Conservation (phyloP, 1,284 basidiomycete genomes). For the Golubevia pallescens region DNA sequence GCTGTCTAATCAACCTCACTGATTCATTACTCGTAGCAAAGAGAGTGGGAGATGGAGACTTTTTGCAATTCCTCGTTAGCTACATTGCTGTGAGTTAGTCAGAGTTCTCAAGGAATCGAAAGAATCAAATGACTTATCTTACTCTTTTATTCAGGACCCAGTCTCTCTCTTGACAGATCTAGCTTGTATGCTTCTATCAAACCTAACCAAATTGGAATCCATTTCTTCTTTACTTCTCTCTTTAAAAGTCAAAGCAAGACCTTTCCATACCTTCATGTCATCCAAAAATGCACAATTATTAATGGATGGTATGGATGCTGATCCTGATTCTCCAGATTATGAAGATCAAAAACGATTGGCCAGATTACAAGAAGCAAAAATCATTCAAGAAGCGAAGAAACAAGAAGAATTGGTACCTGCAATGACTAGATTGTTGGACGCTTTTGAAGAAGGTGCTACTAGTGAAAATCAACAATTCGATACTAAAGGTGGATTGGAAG, state of each 20-base stretch:
- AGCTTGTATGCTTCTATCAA: constrained; percentile 94
- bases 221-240: constrained; percentile 73
- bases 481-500: constrained; percentile 21
- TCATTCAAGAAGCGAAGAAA: constrained; percentile 33
- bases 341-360: constrained; percentile 37
- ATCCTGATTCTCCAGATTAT: constrained; percentile 45
- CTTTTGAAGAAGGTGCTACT: constrained; percentile 61
- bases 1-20: constrained; percentile 90
- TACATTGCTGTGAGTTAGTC: constrained; percentile 93
- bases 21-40: constrained; percentile 78
- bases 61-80: constrained; percentile 82
- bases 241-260: constrained; percentile 33
- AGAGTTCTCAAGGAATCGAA: too few relatives aligned
- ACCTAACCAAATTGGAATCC: constrained; percentile 80
- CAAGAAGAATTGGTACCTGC: constrained; percentile 45
- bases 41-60: constrained; percentile 75
- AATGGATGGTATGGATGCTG: constrained; percentile 51
- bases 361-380: constrained; percentile 29
- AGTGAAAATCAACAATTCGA: constrained; percentile 33
- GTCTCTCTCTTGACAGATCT: constrained; percentile 89
- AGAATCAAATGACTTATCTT: background rate
- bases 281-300: constrained; percentile 36
- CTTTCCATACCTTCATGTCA: constrained; percentile 52
- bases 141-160: constrained; percentile 73
- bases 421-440: constrained; percentile 48